Evolutionary conservation across 441 rosid species (phyloP), one percentile per base, ranked within the genome.

Genomic region (Gossypium schwendimanii): DNA sequence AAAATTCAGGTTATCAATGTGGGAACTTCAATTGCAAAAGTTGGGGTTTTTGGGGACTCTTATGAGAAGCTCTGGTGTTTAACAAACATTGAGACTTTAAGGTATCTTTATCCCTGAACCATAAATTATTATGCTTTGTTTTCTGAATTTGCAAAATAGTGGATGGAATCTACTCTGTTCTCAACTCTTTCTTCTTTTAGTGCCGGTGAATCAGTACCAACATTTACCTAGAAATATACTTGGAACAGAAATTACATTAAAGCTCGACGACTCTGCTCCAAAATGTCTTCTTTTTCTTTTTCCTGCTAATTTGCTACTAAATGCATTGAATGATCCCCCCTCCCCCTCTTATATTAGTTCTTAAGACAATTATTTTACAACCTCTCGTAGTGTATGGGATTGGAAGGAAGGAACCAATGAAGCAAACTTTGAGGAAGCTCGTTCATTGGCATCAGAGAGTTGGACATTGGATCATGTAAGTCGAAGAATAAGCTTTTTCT

Each of bases 11-110:
- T 95, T 72, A 91, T 95, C 75, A 93, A 91, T 79, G 95, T 85
- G 20, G 98, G 95, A 77, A 93, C 92, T 74, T 95, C 99, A 73
- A 79, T 93, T 39, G 91, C 91, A 15, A 93, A 91, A 81, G 89
- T 91, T 63, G 97, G 98, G 11, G 84, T 90, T 80, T 84, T 90
- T 64, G 98, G 98, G 71, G 87, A 84, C 53, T 70, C 77, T 53
- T 84, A 70, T 73, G 76, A 81, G 54, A 93, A 87, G 81, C 88
- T 95, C 18, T 93, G 99, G 99, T 91, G 98, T 84, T 86, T 95
- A 83, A 90, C 99, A 26, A 92, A 90, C 67, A 89, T 93, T 9
- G 99, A 95, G 87, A 87, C 95, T 75, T 80, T 93, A 73, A 93
- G 98, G 99, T 95, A 80, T 28, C 12, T 3, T 75, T 63, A 60